Evolutionary conservation across 768 basidiomycete genomes (phyloP).

Genomic region (Russula griseocarnosa): DNA sequence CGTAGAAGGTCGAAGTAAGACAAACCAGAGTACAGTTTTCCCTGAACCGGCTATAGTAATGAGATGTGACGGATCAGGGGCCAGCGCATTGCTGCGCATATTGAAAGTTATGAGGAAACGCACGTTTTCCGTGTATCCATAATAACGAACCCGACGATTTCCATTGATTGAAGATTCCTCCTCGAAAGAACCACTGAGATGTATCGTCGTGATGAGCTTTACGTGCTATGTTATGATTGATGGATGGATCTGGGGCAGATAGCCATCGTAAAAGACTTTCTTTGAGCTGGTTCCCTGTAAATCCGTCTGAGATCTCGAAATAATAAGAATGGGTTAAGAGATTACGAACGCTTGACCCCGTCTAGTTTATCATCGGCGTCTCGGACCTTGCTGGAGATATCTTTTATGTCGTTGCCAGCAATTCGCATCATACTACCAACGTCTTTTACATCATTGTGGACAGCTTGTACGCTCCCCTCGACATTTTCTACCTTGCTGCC

Average conservation of each 20-base stretch:
- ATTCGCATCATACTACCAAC: background rate
- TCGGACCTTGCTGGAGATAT: background rate
- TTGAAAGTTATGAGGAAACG: background rate
- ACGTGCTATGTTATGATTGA: background rate
- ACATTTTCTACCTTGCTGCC: background rate
- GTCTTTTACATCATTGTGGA: background rate
- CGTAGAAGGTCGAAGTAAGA: background rate
- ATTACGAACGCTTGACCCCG: background rate
- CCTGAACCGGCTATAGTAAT: background rate
- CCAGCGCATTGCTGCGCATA: no score
- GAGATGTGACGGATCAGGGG: background rate
- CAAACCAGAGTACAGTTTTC: background rate
- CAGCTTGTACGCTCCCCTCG: background rate
- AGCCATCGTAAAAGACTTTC: background rate
- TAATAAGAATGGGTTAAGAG: background rate
- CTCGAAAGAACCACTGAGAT: background rate
- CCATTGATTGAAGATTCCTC: background rate
- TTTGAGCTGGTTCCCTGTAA: background rate
- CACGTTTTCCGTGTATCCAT: constrained; percentile 7
- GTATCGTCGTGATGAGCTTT: background rate
- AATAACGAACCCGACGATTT: background rate
- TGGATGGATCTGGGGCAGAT: background rate
- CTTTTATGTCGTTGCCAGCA: background rate
- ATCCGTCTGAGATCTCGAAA: background rate
- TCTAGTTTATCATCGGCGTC: background rate